Evolutionary conservation across 805 yeast species (phyloP), one percentile per base, ranked within the genome.

Genomic region (Barnettozyma sucrosica): DNA sequence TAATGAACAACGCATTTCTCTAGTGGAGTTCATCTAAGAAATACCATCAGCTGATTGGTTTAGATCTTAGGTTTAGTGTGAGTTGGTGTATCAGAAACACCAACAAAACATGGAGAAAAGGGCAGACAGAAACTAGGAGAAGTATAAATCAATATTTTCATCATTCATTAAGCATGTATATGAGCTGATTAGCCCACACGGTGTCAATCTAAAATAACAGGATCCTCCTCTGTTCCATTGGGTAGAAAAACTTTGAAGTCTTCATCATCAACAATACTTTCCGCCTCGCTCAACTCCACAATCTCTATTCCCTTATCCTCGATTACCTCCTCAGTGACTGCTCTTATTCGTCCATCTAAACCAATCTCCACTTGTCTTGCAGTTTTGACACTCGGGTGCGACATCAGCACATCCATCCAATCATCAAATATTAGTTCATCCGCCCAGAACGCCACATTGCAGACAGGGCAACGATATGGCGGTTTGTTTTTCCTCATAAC

Each of bases 141-240:
- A n/a, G n/a, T n/a, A n/a, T n/a, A n/a, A n/a, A n/a, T n/a, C n/a
- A n/a, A 23, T 8, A 21, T 18, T 20, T 7, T 37, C 41, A 23
- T 37, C 41, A 37, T 23, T 37, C 41, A 37, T 37, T 37, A 37
- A n/a, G 16, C 18, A 10, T 37, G 26, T 13, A 18, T 34, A 34
- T 14, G 37, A 18, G 20, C 14, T 14, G 19, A 18, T 34, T 34
- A 34, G 13, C 14, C 18, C 25, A 32, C n/a, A 14, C 4, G 21
- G 23, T 32, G 20, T 43, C 20, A 43, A 26, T 43, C 46, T 3
- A 43, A 10, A 4, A 43, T 41, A 9, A 43, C 46, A 19, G 46
- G 46, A 16, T 43, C 46, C 9, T 26, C 36, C 33, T 19, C 41
- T 10, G 46, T 43, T 3, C 46, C 46, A 37, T 43, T 37, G 20